Evolutionary conservation across 495 filamentous ascomycete genomes (phyloP), one percentile per base, ranked within the genome.

Genomic region (Hypoxylon trugodes): DNA sequence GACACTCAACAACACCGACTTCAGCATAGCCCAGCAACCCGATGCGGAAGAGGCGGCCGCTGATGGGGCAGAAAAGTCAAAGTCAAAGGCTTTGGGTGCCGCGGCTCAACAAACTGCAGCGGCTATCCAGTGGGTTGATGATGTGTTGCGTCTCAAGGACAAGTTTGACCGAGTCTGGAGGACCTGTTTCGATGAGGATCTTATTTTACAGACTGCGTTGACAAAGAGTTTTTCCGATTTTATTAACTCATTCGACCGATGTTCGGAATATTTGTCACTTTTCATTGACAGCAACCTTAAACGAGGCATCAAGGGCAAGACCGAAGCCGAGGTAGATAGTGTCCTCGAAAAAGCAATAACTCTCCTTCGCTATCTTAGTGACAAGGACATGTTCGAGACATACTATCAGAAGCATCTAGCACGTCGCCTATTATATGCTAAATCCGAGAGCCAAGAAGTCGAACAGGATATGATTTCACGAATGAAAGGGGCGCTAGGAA

Each of bases 381-480:
- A 97, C 63, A 94, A 96, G 75, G 96, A 98, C 73, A 86, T 96
- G 65, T 99, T 98, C 57, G 96, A 99, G 74, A 82, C 90, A 1
- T 98, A 99, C 76, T 98, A 98, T 78, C 97, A 98, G 79, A 98
- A 96, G 72, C 95, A 99, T 77, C 82, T 99, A 0, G 92, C 90
- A 26, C 86, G 89, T 50, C 85, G 96, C 10, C 76, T 99, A 35
- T 78, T 99, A 16, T 90, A 92, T 82, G 87, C 88, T 64, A 92
- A 92, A 47, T 91, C 92, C 0, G 84, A 92, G 54, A 96, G 90
- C 68, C 90, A 89, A 69, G 93, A 96, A 70, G 89, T 89, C 0
- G 95, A 99, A 76, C 90, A 93, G 69, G 89, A 94, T 62, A 96
- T 99, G 89, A 96, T 98, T 41, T 89, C 87, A 1, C 88, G 94